Evolutionary conservation across 768 basidiomycete species (phyloP), one percentile per base, ranked within the genome.

Genomic region (Lactarius hengduanensis): DNA sequence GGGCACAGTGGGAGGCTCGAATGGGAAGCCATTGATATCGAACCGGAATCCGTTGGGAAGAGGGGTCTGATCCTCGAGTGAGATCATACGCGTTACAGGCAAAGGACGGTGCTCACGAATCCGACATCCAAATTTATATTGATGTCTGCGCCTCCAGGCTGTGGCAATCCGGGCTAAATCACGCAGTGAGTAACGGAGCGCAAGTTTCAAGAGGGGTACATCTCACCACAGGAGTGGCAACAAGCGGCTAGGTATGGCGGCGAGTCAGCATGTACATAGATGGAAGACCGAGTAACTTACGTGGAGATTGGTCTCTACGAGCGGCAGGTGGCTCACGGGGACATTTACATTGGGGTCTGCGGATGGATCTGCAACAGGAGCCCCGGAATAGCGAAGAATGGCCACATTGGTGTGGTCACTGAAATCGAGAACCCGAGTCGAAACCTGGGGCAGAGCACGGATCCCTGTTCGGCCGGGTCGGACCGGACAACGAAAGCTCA

Each of bases 1-100:
- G 0, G 86, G 86, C 0, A 80, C 74, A 0, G 77, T 76, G 0
- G 85, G 85, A 1, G 78, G 72, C 3, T 69, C 57, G 71, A 76
- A 85, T 36, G 73, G 70, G 56, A 69, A 66, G n/a, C 71, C 73
- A 59, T 82, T 82, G 55, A 81, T 69, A 61, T 80, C 81, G 55
- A 81, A 69, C 7, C 66, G 66, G 72, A 78, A 81, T 7, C 70
- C 57, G 9, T 28, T 67, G 60, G 30, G 36, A 11, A 26, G 28
- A 28, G 11, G 0, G 8, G 55, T 62, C 60, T 61, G 69, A 67
- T 11, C 58, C 26, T 57, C 45, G 8, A 13, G 26, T 63, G 22
- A 63, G 65, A 11, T 13, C 13, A 38, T 6, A 15, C 2, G 8
- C 11, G 16, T 50, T 10, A 28, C 2, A 11, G 13, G 13, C n/a